A percentile compares a stretch with the other conserved stretches of the same genome.
These are phyloP conservation scores for Plasmodium fragile DNA, from an alignment of 169 alveolate species.

Conservation along the genomic window DNA sequence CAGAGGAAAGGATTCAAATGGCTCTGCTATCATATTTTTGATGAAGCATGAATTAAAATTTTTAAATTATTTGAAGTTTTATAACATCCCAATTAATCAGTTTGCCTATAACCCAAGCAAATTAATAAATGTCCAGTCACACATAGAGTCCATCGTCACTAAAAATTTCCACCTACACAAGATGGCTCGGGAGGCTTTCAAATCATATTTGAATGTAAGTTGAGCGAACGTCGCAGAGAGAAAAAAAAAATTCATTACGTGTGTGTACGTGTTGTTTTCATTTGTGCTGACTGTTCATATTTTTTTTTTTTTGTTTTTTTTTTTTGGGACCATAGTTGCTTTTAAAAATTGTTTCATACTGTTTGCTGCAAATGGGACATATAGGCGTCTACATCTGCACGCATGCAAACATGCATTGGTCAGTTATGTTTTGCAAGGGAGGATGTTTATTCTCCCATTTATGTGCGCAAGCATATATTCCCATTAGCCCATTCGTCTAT, in stretches of 20 bases:
- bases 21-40: conserved; percentile 97
- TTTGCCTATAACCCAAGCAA: conserved; percentile 97
- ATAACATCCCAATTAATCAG: conserved; percentile 96
- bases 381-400: conserved; percentile 40
- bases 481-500: not conserved
- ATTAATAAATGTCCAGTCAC: conserved; percentile 96
- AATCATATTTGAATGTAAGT: conserved; percentile 93
- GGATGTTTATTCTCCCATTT: not conserved
- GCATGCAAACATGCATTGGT: conserved; percentile 22
- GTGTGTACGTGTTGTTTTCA: not conserved
- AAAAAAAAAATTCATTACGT: conserved; percentile 8
- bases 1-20: conserved; percentile 96
- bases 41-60: conserved; percentile 97
- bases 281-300: not conserved
- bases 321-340: not conserved
- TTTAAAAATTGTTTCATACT: not conserved
- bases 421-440: not conserved
- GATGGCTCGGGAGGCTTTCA: conserved; percentile 97
- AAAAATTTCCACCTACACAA: conserved; percentile 96
- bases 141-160: conserved; percentile 97
- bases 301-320: conserved; percentile 18
- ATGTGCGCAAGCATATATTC: not conserved
- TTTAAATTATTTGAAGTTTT: conserved; percentile 93
- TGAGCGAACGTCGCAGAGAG: not conserved
- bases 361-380: not conserved